Conservation (phyloP, 2,329 filamentous ascomycete species). For the Penicillium sp. region DNA sequence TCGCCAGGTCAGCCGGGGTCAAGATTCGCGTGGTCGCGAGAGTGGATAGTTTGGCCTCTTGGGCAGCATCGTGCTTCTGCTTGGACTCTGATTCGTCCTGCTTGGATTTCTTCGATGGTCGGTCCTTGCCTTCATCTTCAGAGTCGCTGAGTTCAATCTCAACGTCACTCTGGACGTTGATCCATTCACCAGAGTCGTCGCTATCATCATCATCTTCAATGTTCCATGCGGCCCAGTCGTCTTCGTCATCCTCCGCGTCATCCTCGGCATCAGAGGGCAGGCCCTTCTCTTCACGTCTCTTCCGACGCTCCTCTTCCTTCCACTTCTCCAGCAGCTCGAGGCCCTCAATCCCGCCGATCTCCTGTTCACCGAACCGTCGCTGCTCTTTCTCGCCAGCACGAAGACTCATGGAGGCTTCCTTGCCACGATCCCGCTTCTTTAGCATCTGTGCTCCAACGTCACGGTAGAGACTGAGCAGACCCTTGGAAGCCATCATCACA, state of each 20-base stretch:
- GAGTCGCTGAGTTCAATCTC: slow-evolving; percentile 72
- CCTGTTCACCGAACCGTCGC: slow-evolving; percentile 79
- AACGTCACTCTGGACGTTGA: slow-evolving; percentile 82
- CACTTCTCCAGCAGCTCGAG: slow-evolving; percentile 87
- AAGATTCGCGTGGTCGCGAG: slow-evolving; percentile 92
- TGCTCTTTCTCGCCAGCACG: slow-evolving; percentile 74
- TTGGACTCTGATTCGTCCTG: slow-evolving; percentile 40
- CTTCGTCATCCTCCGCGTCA: slow-evolving; percentile 63
- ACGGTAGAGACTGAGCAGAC: slow-evolving; percentile 84
- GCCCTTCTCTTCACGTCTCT: slow-evolving; percentile 70
- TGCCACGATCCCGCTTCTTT: slow-evolving; percentile 86
- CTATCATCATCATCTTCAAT: slow-evolving; percentile 61
- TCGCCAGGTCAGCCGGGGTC: slow-evolving; percentile 93
- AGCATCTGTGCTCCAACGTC: slow-evolving; percentile 89
- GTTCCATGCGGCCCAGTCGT: slow-evolving; percentile 62
- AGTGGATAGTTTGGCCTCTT: slow-evolving; percentile 46
- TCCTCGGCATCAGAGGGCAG: slow-evolving; percentile 63
- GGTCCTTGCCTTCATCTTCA: slow-evolving; percentile 67
- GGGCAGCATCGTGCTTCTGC: slow-evolving; percentile 43
- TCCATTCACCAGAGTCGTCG: slow-evolving; percentile 85
- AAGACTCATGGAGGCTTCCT: slow-evolving; percentile 82
- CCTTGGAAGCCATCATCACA: slow-evolving; percentile 97
- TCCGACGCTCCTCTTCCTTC: slow-evolving; percentile 85
- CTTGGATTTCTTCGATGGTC: slow-evolving; percentile 67
- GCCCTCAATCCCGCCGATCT: slow-evolving; percentile 81